Evolutionary conservation across 805 yeast species (phyloP).

Genomic region (Barnettozyma wickerhamii): DNA sequence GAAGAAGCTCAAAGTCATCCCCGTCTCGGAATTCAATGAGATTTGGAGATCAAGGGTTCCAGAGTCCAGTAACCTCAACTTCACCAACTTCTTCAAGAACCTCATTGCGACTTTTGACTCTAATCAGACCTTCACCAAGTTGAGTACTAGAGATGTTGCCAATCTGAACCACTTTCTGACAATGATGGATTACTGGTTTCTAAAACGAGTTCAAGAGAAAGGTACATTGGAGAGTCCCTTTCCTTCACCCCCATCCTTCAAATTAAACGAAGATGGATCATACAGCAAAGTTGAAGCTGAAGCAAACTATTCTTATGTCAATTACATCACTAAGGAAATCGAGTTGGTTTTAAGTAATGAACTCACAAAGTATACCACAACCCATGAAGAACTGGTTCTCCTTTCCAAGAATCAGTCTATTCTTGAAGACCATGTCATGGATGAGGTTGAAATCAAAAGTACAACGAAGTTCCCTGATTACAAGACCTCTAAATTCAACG

Average conservation of each 20-base stretch:
- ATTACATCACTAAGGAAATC: slow-evolving; percentile 8
- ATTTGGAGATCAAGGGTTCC: slow-evolving; percentile 12
- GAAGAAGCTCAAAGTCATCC: slow-evolving; percentile 6
- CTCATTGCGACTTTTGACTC: not conserved
- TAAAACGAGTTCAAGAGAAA: slow-evolving; percentile 5
- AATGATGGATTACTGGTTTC: slow-evolving; percentile 9
- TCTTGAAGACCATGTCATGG: slow-evolving; percentile 4
- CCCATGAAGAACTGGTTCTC: slow-evolving; percentile 1
- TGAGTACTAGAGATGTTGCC: not conserved
- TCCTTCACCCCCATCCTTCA: slow-evolving; percentile 1
- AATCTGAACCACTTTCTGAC: slow-evolving; percentile 6
- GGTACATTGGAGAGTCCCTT: slow-evolving; percentile 13
- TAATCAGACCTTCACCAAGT: not conserved
- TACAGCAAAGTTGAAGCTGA: not conserved
- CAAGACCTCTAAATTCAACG: slow-evolving; percentile 9
- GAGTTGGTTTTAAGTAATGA: slow-evolving; percentile 9
- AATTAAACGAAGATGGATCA: not conserved
- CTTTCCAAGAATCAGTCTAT: slow-evolving; percentile 7
- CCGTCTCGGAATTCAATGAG: slow-evolving; percentile 11
- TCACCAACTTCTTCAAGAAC: slow-evolving; percentile 7
- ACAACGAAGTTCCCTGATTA: slow-evolving; percentile 8
- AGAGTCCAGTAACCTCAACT: slow-evolving; percentile 1
- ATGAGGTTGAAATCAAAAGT: slow-evolving; percentile 11
- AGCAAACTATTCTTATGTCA: slow-evolving; percentile 7
- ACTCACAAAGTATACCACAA: slow-evolving; percentile 1